phyloP scores from a whole-genome alignment of 805 yeast species.

The Sugiyamaella lignohabitans region DNA sequence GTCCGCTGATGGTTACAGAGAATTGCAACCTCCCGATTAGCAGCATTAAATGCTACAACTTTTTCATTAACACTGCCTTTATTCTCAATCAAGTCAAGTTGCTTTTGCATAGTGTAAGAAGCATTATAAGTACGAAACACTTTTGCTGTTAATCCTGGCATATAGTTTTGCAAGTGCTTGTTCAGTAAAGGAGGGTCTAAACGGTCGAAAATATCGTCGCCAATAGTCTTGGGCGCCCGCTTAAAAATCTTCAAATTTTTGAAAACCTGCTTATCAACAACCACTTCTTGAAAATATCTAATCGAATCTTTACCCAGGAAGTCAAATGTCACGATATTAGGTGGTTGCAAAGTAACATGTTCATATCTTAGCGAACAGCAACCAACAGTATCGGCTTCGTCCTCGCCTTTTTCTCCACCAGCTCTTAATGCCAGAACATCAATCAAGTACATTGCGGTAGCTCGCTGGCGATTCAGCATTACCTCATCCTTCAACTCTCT shows the following conservation, averaged over 20 bases:
- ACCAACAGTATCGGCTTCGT: slow-evolving; percentile 97
- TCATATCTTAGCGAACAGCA: slow-evolving; percentile 92
- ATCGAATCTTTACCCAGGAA: slow-evolving; percentile 95
- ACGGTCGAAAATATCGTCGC: slow-evolving; percentile 89
- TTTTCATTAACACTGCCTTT: slow-evolving; percentile 85
- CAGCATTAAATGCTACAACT: slow-evolving; percentile 83
- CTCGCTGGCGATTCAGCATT: slow-evolving; percentile 85
- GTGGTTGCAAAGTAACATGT: slow-evolving; percentile 80
- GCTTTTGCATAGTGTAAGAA: slow-evolving; percentile 94
- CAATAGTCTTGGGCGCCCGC: slow-evolving; percentile 80
- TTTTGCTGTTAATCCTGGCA: slow-evolving; percentile 92
- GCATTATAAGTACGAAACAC: slow-evolving; percentile 98
- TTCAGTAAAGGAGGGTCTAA: slow-evolving; percentile 77
- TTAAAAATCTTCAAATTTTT: slow-evolving; percentile 83
- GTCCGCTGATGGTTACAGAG: slow-evolving; percentile 96
- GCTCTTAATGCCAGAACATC: slow-evolving; percentile 94
- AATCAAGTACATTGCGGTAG: slow-evolving; percentile 87
- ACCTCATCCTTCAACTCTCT: slow-evolving; percentile 60
- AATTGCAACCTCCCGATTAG: slow-evolving; percentile 91
- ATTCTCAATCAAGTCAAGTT: slow-evolving; percentile 74
- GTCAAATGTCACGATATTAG: slow-evolving; percentile 79
- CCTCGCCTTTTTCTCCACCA: slow-evolving; percentile 95
- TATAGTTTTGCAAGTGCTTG: slow-evolving; percentile 79
- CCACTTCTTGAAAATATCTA: slow-evolving; percentile 84
- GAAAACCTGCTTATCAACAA: slow-evolving; percentile 87